Evolutionary conservation across 768 basidiomycete species (phyloP).

Genomic region (Lentinula lateritia): DNA sequence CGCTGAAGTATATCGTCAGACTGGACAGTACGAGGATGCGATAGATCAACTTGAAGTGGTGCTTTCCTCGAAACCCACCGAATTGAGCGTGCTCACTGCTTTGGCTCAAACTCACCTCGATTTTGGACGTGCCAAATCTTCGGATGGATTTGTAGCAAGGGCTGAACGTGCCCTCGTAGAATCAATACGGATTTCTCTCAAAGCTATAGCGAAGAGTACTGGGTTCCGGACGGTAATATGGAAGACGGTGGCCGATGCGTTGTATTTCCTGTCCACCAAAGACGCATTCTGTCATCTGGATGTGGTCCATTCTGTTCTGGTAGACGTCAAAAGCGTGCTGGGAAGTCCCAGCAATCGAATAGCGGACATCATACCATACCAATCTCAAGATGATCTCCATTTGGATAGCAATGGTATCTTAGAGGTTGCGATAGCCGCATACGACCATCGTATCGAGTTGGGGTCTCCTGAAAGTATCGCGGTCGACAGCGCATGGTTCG

Average conservation of each 20-base stretch:
- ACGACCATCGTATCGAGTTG: conserved; percentile 56
- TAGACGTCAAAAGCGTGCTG: conserved; percentile 30
- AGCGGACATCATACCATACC: conserved; percentile 31
- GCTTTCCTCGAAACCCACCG: conserved; percentile 48
- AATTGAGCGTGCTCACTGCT: conserved; percentile 67
- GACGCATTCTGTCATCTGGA: conserved; percentile 42
- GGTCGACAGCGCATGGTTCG: conserved; percentile 63
- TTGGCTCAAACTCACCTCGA: conserved; percentile 70
- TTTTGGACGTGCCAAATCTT: conserved; percentile 58
- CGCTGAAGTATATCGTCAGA: conserved; percentile 77
- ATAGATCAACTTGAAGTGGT: conserved; percentile 60
- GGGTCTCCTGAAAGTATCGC: conserved; percentile 44
- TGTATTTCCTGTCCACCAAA: conserved; percentile 57
- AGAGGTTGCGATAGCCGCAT: conserved; percentile 52
- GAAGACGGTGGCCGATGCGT: conserved; percentile 79
- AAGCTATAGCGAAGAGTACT: conserved; percentile 41
- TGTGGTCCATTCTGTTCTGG: conserved; percentile 27
- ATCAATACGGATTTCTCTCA: conserved; percentile 49
- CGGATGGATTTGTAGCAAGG: conserved; percentile 67
- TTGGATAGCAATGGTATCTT: conserved; percentile 32
- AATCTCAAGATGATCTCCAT: conserved; percentile 15
- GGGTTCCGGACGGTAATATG: conserved; percentile 73
- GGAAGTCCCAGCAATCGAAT: conserved; percentile 36
- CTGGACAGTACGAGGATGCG: conserved; percentile 72
- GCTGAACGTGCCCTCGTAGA: conserved; percentile 68